Percentiles rank a stretch among this genome's conserved stretches.
These are phyloP conservation scores for Nicotiana tomentosiformis DNA, from an alignment of 257 asterid genomes.

Conservation along the genomic window DNA sequence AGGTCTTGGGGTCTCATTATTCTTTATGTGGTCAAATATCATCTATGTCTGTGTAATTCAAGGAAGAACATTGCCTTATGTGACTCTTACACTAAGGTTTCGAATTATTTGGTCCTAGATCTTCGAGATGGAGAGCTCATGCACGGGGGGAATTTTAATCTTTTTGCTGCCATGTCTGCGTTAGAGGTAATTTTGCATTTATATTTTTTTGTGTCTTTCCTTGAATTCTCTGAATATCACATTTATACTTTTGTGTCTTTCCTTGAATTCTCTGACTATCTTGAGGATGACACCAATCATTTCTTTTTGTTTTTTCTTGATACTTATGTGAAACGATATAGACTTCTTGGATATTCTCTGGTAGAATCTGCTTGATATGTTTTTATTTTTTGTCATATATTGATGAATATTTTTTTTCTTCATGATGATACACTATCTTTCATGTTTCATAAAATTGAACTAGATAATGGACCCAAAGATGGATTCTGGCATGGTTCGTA, in stretches of 20 bases:
- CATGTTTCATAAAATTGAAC: conserved; percentile 18
- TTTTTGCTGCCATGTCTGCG: conserved; percentile 99
- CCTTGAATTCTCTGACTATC: background rate
- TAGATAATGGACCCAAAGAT: conserved; percentile 99
- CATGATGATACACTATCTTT: background rate
- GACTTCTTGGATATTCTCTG: background rate
- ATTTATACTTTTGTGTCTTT: background rate
- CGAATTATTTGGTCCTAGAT: conserved; percentile 43
- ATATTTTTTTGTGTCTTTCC: conserved; percentile 5
- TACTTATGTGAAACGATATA: background rate
- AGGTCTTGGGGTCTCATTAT: background rate
- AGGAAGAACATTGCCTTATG: background rate
- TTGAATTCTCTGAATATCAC: background rate
- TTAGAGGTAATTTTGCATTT: conserved; percentile 66
- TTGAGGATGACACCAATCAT: background rate
- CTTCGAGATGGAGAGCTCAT: conserved; percentile 85
- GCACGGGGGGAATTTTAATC: conserved; percentile 77
- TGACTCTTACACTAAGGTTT: background rate
- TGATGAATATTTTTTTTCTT: background rate
- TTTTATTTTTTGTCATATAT: background rate
- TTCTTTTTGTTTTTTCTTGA: background rate
- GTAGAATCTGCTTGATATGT: background rate
- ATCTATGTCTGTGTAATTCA: background rate
- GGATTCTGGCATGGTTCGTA: conserved; percentile 97
- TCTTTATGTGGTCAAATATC: background rate